These are phyloP conservation scores for Cyberlindnera galapagoensis DNA, from an alignment of 805 yeast species.

Conservation along the genomic window DNA sequence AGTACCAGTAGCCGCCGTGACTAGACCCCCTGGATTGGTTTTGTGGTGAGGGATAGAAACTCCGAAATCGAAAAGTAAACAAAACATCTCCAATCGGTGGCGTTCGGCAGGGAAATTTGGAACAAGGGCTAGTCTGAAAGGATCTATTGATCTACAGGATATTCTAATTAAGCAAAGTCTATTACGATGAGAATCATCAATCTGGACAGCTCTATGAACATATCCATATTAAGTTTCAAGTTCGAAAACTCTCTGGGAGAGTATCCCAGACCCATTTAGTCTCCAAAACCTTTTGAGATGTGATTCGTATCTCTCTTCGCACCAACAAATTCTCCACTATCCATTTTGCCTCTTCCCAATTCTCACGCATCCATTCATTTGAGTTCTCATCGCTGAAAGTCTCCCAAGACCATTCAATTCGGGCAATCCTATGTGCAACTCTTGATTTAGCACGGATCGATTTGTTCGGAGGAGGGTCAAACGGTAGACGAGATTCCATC, in stretches of 20 bases:
- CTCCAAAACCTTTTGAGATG: conserved; percentile 28
- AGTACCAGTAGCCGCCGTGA: no score
- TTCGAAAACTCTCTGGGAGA: conserved; percentile 8
- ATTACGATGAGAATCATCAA: no score
- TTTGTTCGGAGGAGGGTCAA: conserved; percentile 69
- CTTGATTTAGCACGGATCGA: conserved; percentile 42
- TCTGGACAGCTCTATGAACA: no score
- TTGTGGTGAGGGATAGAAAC: no score
- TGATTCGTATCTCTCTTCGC: conserved; percentile 39
- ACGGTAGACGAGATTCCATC: conserved; percentile 83
- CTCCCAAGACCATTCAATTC: conserved; percentile 89
- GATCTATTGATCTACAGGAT: no score
- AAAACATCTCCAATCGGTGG: no score
- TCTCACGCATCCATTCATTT: conserved; percentile 17
- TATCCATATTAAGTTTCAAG: no score
- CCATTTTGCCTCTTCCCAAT: conserved; percentile 41
- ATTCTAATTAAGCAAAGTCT: no score
- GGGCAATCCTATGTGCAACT: conserved; percentile 84
- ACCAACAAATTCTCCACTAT: conserved; percentile 46
- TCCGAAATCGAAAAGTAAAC: no score
- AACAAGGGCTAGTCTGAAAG: no score
- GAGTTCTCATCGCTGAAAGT: conserved; percentile 32
- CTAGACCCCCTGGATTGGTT: no score
- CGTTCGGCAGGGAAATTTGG: no score
- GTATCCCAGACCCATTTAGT: conserved; percentile 30